Base-by-base conservation (phyloP, 1,284 basidiomycete genomes). In the Tilletia caries region DNA sequence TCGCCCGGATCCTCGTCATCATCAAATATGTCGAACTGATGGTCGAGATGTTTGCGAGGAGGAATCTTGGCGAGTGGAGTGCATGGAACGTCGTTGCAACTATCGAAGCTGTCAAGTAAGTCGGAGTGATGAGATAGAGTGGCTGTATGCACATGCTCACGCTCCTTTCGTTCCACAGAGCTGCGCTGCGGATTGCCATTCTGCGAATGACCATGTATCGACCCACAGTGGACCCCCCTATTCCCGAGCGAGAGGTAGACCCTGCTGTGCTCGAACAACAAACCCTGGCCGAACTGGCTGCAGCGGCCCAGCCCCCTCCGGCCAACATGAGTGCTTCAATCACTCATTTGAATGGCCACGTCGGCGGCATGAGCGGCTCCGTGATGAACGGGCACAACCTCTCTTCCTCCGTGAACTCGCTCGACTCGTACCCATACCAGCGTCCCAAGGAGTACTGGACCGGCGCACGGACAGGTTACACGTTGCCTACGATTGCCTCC, bases 1-100 rank as follows among this genome's bases (percentile, higher is more conserved):
- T 79, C 50, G 83, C 84, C 0, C 71, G 80, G 29, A 64, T 75
- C 3, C 73, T 85, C 20, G 78, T 81, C 52, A 68, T 84, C 33
- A 73, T 85, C 50, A 76, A 78, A 43, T 80, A 82, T 62, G 74
- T 79, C 65, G 83, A 85, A 69, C 69, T 85, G 41, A 73, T 85
- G 2, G 71, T 83, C 62, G 84, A 85, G 75, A 85, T 85, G 84
- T 60, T 81, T 2, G 83, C 82, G 0, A 70, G 82, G 52, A 76
- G 84, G 33, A 76, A 78, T 46, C 71, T 78, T 10, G 79, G 82
- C 0, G 66, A 71, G 25, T 68, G 72, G 12, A 71, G 74, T 25
- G 83, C 83, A 0, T 84, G 84, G 79, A 77, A 84, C 69, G 81
- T 84, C 3, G 84, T 85, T n/a, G 74, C 84, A 25, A 79, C 75